Conservation (phyloP, 345 rosid species). For the Rhodamnia argentea region DNA sequence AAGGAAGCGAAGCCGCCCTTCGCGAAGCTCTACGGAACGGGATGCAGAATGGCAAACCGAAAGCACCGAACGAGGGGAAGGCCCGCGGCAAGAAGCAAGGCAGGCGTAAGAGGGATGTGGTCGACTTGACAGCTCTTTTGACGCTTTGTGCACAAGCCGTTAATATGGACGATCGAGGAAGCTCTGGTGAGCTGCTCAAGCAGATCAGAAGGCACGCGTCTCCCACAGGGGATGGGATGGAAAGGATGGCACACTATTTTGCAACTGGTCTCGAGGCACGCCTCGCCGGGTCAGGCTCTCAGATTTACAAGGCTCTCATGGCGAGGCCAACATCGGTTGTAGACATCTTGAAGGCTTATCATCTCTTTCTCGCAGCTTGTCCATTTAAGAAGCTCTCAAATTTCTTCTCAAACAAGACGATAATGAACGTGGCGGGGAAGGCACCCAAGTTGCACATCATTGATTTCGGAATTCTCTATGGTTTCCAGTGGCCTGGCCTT, state of each 20-base stretch:
- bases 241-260: constrained; percentile 5
- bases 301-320: not conserved
- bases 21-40: not conserved
- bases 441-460: constrained; percentile 34
- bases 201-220: constrained; percentile 27
- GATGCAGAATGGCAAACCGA: not conserved
- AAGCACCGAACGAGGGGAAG: not conserved
- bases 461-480: constrained; percentile 44
- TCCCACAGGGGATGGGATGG: constrained; percentile 8
- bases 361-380: constrained; percentile 21
- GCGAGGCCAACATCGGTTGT: constrained; percentile 5
- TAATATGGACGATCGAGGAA: constrained; percentile 15
- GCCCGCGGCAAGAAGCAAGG: constrained; percentile 7
- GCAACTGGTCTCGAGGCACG: constrained; percentile 7
- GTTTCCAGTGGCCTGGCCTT: constrained; percentile 58
- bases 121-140: constrained; percentile 27
- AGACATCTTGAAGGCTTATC: constrained; percentile 28
- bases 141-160: constrained; percentile 33
- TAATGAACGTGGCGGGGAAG: constrained; percentile 19
- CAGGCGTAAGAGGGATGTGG: constrained; percentile 18
- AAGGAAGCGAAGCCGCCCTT: constrained; percentile 4
- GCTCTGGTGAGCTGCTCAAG: constrained; percentile 16
- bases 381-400: constrained; percentile 26
- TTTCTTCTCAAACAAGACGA: constrained; percentile 24
- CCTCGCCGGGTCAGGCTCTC: not conserved